Evolutionary conservation across 148 eudicot genomes (phyloP).

Genomic region (Drosera capensis): DNA sequence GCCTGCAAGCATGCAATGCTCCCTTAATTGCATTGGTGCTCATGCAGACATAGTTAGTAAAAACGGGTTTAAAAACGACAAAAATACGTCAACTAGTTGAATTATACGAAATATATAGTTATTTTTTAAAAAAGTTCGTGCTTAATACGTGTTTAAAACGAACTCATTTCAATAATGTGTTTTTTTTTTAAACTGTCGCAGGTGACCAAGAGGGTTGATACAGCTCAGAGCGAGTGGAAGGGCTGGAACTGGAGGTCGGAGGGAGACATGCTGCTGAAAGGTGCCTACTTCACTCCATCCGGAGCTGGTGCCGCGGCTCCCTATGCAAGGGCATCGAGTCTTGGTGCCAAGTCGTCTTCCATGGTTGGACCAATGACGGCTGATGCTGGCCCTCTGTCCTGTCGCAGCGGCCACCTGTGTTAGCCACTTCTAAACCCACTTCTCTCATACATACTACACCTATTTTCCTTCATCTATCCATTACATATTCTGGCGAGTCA

Average conservation of each 20-base stretch:
- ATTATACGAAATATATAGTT: no score
- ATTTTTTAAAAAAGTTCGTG: no score
- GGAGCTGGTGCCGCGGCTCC: conserved; percentile 7
- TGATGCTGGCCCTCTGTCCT: background rate
- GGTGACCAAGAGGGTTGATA: conserved; percentile 15
- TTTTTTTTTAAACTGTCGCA: no score
- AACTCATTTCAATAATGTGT: no score
- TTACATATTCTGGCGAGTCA: background rate
- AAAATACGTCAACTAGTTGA: no score
- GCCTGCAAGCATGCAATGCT: background rate
- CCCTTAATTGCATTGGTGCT: no score
- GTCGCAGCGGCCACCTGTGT: background rate
- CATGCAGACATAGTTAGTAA: no score
- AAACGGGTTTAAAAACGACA: no score
- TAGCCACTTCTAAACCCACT: background rate
- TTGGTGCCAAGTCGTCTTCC: conserved; percentile 1
- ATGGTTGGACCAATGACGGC: background rate
- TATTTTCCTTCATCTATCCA: background rate
- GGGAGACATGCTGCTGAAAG: conserved; percentile 19
- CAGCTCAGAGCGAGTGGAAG: conserved; percentile 12
- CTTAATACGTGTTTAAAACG: no score
- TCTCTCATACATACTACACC: background rate
- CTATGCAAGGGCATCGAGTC: conserved; percentile 17
- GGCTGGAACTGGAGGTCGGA: conserved; percentile 3
- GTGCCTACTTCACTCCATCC: conserved; percentile 15